Conservation (phyloP, 2,329 filamentous ascomycete genomes). For the Calonectria montana region DNA sequence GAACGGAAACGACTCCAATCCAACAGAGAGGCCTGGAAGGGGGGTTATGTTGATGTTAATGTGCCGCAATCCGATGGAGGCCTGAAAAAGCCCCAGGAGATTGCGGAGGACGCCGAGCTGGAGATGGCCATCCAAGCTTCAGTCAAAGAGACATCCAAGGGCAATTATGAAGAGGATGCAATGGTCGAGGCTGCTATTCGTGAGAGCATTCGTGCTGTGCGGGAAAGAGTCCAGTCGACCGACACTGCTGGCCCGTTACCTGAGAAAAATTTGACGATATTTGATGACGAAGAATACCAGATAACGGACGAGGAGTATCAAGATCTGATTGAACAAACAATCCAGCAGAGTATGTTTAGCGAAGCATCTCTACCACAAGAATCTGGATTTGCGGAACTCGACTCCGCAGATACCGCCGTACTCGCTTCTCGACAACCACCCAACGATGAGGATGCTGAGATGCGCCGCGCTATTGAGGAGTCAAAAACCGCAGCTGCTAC, state of each 20-base stretch:
- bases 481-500: conserved; percentile 47
- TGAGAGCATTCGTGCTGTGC: conserved; percentile 73
- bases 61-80: conserved; percentile 23
- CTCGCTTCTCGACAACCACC: neutral
- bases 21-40: conserved; percentile 58
- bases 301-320: conserved; percentile 70
- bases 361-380: conserved; percentile 34
- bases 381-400: conserved; percentile 30
- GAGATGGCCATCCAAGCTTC: conserved; percentile 78
- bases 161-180: conserved; percentile 76
- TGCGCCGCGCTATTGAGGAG: conserved; percentile 55
- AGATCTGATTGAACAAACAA: conserved; percentile 65
- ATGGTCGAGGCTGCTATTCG: conserved; percentile 79
- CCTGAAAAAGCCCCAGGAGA: conserved; percentile 23
- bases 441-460: conserved; percentile 45
- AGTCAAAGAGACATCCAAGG: conserved; percentile 76
- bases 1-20: conserved; percentile 63
- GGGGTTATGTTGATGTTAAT: conserved; percentile 33
- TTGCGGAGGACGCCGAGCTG: conserved; percentile 67
- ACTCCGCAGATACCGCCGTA: conserved; percentile 5
- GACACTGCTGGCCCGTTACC: conserved; percentile 39
- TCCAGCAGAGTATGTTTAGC: conserved; percentile 60
- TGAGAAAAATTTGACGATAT: conserved; percentile 46
- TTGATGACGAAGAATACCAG: conserved; percentile 55
- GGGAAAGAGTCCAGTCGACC: conserved; percentile 41